Conservation (phyloP, 164 flowering plant species). For the Chimonanthus salicifolius region DNA sequence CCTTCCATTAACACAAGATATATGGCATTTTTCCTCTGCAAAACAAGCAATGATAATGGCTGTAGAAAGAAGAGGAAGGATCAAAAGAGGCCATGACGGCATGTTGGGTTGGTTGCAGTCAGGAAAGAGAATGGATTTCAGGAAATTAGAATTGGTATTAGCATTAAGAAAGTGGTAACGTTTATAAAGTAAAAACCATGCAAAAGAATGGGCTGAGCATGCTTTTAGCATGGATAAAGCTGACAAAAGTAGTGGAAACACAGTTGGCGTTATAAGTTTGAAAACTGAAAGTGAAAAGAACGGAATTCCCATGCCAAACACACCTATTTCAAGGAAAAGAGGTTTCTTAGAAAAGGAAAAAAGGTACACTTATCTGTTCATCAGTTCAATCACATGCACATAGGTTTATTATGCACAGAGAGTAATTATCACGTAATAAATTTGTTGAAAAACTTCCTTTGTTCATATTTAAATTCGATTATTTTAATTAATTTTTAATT, state of each 20-base stretch:
- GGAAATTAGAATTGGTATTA: background rate
- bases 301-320: too few species aligned
- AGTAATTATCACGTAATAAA: too few species aligned
- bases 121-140: background rate
- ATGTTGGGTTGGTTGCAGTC: background rate
- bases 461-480: too few species aligned
- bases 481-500: too few species aligned
- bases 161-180: background rate
- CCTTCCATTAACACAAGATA: constrained; percentile 70
- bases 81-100: background rate
- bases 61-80: background rate
- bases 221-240: constrained; percentile 28
- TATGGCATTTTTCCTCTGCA: constrained; percentile 40
- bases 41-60: constrained; percentile 7
- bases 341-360: too few species aligned
- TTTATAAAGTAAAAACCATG: background rate
- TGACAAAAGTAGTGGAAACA: background rate
- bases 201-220: constrained; percentile 7
- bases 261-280: background rate
- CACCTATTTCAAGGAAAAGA: too few species aligned
- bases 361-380: too few species aligned
- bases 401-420: too few species aligned
- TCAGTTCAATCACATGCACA: too few species aligned
- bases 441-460: too few species aligned
- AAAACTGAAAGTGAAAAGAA: too few species aligned